These are phyloP conservation scores for Colletotrichum cordylinicola DNA, from an alignment of 2,329 filamentous ascomycete species.

Conservation along the genomic window DNA sequence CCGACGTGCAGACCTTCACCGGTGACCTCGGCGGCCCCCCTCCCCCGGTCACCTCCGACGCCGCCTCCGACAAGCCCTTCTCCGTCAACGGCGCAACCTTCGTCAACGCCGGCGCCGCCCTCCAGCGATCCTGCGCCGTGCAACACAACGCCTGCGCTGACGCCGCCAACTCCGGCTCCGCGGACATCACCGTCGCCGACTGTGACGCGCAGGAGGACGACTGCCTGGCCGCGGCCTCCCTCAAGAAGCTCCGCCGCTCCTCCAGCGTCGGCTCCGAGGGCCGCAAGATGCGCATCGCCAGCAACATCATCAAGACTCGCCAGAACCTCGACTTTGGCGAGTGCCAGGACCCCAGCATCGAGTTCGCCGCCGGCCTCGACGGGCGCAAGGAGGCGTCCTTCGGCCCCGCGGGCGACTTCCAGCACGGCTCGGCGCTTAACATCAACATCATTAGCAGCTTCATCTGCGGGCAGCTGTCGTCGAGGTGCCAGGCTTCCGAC, in stretches of 20 bases:
- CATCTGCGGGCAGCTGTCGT: slow-evolving; percentile 48
- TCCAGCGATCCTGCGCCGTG: slow-evolving; percentile 54
- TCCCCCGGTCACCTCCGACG: slow-evolving; percentile 45
- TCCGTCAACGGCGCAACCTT: slow-evolving; percentile 63
- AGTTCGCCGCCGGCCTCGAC: slow-evolving; percentile 54
- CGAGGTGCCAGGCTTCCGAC: slow-evolving; percentile 27
- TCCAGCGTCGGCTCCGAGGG: neutral
- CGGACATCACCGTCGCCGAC: slow-evolving; percentile 41
- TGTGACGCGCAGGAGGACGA: slow-evolving; percentile 48
- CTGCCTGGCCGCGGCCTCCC: slow-evolving; percentile 35
- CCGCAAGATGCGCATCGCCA: slow-evolving; percentile 25
- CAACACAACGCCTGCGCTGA: slow-evolving; percentile 58
- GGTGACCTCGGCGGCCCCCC: slow-evolving; percentile 47
- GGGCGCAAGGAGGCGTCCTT: slow-evolving; percentile 51
- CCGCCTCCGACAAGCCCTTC: slow-evolving; percentile 45
- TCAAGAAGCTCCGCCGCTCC: slow-evolving; percentile 20
- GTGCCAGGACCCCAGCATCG: slow-evolving; percentile 54
- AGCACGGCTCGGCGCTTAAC: slow-evolving; percentile 53
- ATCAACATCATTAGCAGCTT: slow-evolving; percentile 49
- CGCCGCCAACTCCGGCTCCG: slow-evolving; percentile 50
- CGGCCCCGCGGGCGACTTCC: slow-evolving; percentile 48
- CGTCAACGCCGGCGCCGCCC: slow-evolving; percentile 49
- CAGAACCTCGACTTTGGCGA: slow-evolving; percentile 45
- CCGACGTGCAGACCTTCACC: slow-evolving; percentile 52
- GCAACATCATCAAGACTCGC: neutral